A percentile compares a stretch with the other conserved stretches of the same genome.
These are phyloP conservation scores for Nelumbo lutea DNA, from an alignment of 164 flowering plant genomes.

Conservation along the genomic window DNA sequence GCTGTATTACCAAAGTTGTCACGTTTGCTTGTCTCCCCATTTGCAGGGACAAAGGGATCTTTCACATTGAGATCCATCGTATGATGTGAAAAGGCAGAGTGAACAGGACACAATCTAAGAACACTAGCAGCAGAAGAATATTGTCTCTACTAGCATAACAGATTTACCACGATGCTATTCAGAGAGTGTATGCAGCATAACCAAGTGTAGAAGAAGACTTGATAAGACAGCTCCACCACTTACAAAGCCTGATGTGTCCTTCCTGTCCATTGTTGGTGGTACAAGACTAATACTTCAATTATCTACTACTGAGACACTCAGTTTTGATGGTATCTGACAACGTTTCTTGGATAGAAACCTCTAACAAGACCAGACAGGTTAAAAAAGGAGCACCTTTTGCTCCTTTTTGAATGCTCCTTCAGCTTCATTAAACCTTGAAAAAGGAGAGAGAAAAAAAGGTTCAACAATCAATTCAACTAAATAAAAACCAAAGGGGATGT, in stretches of 20 bases:
- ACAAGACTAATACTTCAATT: background rate
- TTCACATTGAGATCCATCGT: conserved; percentile 39
- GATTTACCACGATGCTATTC: conserved; percentile 10
- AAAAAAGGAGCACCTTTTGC: conserved; percentile 28
- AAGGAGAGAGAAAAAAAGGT: conserved; percentile 1
- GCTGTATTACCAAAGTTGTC: conserved; percentile 40
- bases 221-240: conserved; percentile 41
- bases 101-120: background rate
- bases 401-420: conserved; percentile 21
- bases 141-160: conserved; percentile 2
- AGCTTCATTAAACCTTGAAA: conserved; percentile 47
- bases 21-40: conserved; percentile 18
- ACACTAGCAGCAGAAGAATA: background rate
- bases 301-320: background rate
- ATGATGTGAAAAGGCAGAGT: background rate
- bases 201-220: conserved; percentile 7
- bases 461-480: conserved; percentile 7
- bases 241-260: conserved; percentile 60
- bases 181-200: conserved; percentile 3
- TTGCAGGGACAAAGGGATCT: conserved; percentile 13
- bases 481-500: background rate
- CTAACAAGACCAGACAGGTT: conserved; percentile 28
- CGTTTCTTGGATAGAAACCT: conserved; percentile 64
- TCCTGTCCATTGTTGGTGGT: conserved; percentile 40
- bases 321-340: conserved; percentile 39